Conservation (phyloP, 768 basidiomycete species). For the Psilocybe sp. region DNA sequence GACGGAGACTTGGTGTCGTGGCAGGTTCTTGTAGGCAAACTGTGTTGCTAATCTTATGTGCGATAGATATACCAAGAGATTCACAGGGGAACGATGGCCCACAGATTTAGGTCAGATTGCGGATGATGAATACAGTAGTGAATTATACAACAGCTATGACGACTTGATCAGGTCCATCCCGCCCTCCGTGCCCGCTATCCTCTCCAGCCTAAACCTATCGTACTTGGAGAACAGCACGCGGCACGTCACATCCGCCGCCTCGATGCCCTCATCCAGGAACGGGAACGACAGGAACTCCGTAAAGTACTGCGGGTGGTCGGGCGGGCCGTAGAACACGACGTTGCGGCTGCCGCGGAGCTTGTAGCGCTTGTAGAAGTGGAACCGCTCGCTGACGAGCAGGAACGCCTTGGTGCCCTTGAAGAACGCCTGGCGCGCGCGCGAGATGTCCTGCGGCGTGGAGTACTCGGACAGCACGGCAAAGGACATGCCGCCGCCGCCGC, state of each 20-base stretch:
- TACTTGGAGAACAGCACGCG: slow-evolving; percentile 84
- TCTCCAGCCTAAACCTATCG: slow-evolving; percentile 84
- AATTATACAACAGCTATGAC: slow-evolving; percentile 5
- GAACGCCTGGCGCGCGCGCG: slow-evolving; percentile 89
- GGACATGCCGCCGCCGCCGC: slow-evolving; percentile 60
- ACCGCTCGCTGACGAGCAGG: slow-evolving; percentile 92
- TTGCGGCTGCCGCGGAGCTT: slow-evolving; percentile 92
- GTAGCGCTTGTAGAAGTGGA: slow-evolving; percentile 98
- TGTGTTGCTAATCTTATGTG: too few species aligned
- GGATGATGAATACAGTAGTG: too few species aligned
- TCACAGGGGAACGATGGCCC: too few species aligned
- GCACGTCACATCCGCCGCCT: slow-evolving; percentile 79
- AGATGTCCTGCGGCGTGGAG: slow-evolving; percentile 91
- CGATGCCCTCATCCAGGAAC: slow-evolving; percentile 88
- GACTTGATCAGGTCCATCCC: slow-evolving; percentile 41
- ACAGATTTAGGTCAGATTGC: too few species aligned
- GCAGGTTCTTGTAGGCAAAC: too few species aligned
- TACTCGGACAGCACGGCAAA: slow-evolving; percentile 95
- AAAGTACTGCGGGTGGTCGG: slow-evolving; percentile 90
- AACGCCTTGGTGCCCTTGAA: slow-evolving; percentile 86
- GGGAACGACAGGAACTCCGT: slow-evolving; percentile 87
- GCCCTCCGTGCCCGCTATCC: slow-evolving; percentile 66
- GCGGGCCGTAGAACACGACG: slow-evolving; percentile 89
- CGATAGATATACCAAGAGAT: too few species aligned
- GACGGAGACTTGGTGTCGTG: too few species aligned